Conservation (phyloP, 805 yeast species). For the Kazachstania psychrophila region DNA sequence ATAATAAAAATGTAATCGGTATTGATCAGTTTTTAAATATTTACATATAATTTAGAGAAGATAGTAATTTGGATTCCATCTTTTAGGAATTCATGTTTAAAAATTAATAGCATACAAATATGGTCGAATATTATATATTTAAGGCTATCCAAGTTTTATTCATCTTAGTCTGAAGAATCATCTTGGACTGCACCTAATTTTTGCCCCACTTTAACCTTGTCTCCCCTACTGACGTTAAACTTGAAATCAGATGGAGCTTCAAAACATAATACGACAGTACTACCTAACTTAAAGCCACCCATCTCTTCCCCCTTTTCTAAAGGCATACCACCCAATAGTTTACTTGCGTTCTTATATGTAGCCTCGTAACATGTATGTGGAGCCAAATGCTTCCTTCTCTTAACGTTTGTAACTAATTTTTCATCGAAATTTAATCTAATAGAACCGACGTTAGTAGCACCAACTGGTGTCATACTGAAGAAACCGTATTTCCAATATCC, state of each 20-base stretch:
- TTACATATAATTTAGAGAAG: too few relatives aligned
- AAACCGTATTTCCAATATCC: slow-evolving; percentile 98
- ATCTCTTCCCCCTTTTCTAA: slow-evolving; percentile 85
- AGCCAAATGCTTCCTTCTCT: slow-evolving; percentile 37
- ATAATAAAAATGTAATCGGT: too few relatives aligned
- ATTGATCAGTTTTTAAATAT: too few relatives aligned
- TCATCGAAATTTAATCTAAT: slow-evolving; percentile 86
- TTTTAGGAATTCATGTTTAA: too few relatives aligned
- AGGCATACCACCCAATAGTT: slow-evolving; percentile 76
- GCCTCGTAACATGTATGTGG: slow-evolving; percentile 91
- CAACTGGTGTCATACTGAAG: slow-evolving; percentile 97
- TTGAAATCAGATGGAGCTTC: slow-evolving; percentile 84
- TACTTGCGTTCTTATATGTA: slow-evolving; percentile 72
- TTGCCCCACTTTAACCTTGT: slow-evolving; percentile 79
- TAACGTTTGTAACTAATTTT: slow-evolving; percentile 75
- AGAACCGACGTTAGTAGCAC: slow-evolving; percentile 97
- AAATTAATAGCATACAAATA: too few relatives aligned
- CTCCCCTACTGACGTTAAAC: slow-evolving; percentile 63
- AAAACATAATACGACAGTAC: slow-evolving; percentile 92
- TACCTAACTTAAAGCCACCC: slow-evolving; percentile 95
- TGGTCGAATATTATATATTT: too few relatives aligned
- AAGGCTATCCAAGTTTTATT: too few relatives aligned
- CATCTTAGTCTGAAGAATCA: background rate
- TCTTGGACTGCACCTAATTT: slow-evolving; percentile 41
- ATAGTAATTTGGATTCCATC: too few relatives aligned